A percentile compares a stretch with the other conserved stretches of the same genome.
Conservation (phyloP, 345 rosid species). For the Triadica sebifera region DNA sequence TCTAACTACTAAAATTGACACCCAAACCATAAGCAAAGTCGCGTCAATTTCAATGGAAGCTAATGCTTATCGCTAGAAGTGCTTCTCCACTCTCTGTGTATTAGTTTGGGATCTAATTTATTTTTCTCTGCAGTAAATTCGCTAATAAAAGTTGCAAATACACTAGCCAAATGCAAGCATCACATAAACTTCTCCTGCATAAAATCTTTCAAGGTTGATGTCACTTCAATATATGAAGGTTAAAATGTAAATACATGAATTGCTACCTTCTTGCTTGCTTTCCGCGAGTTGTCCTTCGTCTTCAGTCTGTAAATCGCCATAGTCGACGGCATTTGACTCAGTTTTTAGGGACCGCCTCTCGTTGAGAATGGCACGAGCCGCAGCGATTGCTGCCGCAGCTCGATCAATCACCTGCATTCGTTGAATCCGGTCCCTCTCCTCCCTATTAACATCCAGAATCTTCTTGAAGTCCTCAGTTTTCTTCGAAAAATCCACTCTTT, state of each 20-base stretch:
- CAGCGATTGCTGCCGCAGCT: conserved; percentile 77
- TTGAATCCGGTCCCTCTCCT: conserved; percentile 81
- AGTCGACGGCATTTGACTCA: neutral
- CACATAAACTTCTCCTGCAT: no score
- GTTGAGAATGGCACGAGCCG: conserved; percentile 58
- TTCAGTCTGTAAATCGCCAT: conserved; percentile 2
- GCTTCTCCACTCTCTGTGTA: neutral
- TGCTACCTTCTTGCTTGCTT: conserved; percentile 26
- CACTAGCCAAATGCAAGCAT: neutral
- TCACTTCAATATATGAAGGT: neutral
- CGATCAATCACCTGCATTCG: conserved; percentile 83
- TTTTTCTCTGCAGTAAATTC: neutral
- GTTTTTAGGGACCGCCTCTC: conserved; percentile 15
- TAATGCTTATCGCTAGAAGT: neutral
- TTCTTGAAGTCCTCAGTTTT: conserved; percentile 72
- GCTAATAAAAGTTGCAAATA: neutral
- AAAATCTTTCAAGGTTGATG: neutral
- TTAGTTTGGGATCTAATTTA: neutral
- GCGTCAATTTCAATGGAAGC: no score
- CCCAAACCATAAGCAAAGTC: no score
- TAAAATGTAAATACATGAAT: neutral
- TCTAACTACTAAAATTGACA: neutral
- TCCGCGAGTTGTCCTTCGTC: neutral
- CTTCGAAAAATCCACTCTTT: conserved; percentile 47
- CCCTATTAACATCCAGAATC: conserved; percentile 61